Evolutionary conservation across 179 eudicot genomes (phyloP).

Genomic region (Beta corolliflora): DNA sequence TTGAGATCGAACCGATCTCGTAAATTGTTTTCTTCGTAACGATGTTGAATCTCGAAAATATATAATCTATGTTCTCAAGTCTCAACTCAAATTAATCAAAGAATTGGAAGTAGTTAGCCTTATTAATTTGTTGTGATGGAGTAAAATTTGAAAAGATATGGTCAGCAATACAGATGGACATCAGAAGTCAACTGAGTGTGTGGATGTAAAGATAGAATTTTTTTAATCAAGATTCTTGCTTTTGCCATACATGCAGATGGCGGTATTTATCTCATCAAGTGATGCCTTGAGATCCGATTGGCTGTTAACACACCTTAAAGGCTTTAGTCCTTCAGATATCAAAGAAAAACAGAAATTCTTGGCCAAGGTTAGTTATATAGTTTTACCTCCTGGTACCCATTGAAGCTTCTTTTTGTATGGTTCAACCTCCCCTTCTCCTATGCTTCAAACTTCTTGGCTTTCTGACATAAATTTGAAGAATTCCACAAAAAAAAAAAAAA

Average conservation of each 20-base stretch:
- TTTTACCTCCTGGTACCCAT: conserved; percentile 5
- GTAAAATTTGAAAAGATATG: no score
- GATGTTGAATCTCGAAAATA: no score
- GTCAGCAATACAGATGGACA: background rate
- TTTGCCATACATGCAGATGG: conserved; percentile 59
- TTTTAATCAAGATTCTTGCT: conserved; percentile 13
- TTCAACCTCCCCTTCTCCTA: background rate
- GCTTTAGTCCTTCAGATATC: conserved; percentile 54
- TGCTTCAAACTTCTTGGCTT: background rate
- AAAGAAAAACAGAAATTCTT: conserved; percentile 63
- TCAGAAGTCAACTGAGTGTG: background rate
- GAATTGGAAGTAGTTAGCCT: no score
- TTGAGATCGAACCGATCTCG: no score
- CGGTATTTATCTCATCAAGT: conserved; percentile 81
- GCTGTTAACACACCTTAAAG: conserved; percentile 69
- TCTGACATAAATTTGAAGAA: background rate
- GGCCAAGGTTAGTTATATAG: conserved; percentile 59
- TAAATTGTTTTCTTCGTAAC: no score
- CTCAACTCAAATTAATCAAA: no score
- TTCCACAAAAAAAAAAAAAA: background rate
- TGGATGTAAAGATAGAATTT: background rate
- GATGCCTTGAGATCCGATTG: conserved; percentile 86
- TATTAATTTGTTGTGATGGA: no score
- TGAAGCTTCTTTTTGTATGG: background rate
- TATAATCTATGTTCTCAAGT: no score